These are phyloP conservation scores for Ogataea minuta DNA, from an alignment of 805 yeast species.

Conservation along the genomic window DNA sequence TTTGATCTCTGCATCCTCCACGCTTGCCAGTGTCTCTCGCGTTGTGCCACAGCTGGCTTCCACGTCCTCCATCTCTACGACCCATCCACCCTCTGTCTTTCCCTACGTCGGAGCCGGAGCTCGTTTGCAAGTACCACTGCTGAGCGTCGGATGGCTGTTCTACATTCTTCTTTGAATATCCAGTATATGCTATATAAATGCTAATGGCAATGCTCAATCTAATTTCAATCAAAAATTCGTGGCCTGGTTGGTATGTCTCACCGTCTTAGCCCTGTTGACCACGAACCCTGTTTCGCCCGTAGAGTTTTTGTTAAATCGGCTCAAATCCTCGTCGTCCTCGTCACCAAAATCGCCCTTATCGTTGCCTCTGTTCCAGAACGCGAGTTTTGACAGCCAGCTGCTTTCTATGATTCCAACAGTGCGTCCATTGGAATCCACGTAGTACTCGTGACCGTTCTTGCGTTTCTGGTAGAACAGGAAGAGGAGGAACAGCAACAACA, in stretches of 20 bases:
- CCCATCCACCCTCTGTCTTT: not conserved
- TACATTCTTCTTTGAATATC: not conserved
- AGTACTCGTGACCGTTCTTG: constrained; percentile 22
- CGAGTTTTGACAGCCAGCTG: constrained; percentile 25
- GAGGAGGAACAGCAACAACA: constrained; percentile 24
- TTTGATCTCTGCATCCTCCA: constrained; percentile 3
- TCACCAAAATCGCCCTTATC: constrained; percentile 26
- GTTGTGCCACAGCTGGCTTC: not conserved
- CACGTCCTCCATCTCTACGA: not conserved
- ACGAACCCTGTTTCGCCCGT: constrained; percentile 31
- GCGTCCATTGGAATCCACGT: constrained; percentile 36
- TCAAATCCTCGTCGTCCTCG: constrained; percentile 23
- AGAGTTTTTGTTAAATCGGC: constrained; percentile 12
- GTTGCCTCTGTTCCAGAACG: constrained; percentile 25
- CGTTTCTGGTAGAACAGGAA: constrained; percentile 21
- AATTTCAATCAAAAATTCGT: constrained; percentile 22
- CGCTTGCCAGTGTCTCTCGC: not conserved
- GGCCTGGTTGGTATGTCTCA: constrained; percentile 28
- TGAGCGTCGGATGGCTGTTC: too few relatives aligned
- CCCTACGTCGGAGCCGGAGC: constrained; percentile 2
- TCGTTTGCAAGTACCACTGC: too few relatives aligned
- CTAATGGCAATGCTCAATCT: too few relatives aligned
- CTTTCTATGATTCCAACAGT: constrained; percentile 32
- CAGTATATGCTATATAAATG: not conserved
- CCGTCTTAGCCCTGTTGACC: constrained; percentile 31